Conservation (phyloP, 2,329 filamentous ascomycete genomes). For the Teratosphaeria nubilosa region DNA sequence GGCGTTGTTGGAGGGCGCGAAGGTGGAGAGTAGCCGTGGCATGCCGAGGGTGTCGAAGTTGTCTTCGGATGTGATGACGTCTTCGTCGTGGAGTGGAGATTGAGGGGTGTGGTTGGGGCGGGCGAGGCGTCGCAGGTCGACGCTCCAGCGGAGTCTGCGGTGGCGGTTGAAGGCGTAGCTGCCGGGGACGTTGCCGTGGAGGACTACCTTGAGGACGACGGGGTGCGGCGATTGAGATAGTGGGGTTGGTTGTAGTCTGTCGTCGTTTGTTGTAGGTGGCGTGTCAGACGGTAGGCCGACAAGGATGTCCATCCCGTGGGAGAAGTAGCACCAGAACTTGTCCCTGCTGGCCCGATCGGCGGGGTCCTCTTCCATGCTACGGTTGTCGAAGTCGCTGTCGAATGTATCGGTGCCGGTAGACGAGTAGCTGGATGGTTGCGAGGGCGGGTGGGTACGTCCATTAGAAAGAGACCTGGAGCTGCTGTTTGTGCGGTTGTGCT, state of each 20-base stretch:
- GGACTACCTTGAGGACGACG: conserved; percentile 80
- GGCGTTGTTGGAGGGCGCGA: conserved; percentile 35
- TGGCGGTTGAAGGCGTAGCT: conserved; percentile 96
- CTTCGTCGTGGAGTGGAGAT: neutral
- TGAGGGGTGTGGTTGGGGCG: conserved; percentile 12
- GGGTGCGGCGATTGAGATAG: conserved; percentile 40
- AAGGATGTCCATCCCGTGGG: conserved; percentile 85
- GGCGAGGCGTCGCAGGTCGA: conserved; percentile 23
- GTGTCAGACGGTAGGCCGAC: conserved; percentile 60
- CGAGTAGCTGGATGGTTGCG: conserved; percentile 28
- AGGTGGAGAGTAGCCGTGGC: conserved; percentile 18
- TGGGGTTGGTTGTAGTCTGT: conserved; percentile 2
- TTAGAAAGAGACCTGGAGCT: conserved; percentile 16
- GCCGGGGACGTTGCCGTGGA: conserved; percentile 90
- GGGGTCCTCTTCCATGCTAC: conserved; percentile 44
- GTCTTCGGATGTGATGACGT: conserved; percentile 61
- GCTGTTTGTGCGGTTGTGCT: conserved; percentile 13
- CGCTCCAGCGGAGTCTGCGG: conserved; percentile 75
- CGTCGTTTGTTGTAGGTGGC: conserved; percentile 4
- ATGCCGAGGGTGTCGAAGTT: conserved; percentile 62
- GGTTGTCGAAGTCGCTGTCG: conserved; percentile 36
- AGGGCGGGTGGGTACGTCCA: conserved; percentile 16
- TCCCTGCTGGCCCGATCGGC: conserved; percentile 47
- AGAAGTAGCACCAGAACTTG: conserved; percentile 96
- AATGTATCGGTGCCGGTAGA: conserved; percentile 34